A percentile compares a stretch with the other conserved stretches of the same genome.
These are phyloP conservation scores for Wickerhamomyces hampshirensis DNA, from an alignment of 805 yeast genomes.

Conservation along the genomic window DNA sequence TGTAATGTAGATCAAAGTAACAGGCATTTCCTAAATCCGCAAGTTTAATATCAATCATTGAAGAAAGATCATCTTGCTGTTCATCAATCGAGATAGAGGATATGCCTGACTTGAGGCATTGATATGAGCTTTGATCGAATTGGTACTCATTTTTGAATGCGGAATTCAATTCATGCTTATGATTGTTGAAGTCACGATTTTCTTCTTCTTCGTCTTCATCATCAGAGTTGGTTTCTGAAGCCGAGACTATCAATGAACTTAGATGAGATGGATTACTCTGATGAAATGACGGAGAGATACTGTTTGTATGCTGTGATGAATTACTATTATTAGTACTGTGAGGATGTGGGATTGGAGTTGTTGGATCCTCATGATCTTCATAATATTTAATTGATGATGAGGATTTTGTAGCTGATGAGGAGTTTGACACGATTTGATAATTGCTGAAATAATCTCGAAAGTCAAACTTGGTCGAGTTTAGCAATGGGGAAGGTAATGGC, in stretches of 20 bases:
- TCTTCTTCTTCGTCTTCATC: conserved; percentile 8
- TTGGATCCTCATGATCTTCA: conserved; percentile 6
- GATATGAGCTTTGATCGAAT: not conserved
- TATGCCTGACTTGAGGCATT: conserved; percentile 3
- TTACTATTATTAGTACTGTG: too few relatives aligned
- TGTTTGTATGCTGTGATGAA: conserved; percentile 4
- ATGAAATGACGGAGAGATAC: conserved; percentile 9
- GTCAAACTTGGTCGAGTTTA: conserved; percentile 12
- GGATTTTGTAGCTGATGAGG: conserved; percentile 6
- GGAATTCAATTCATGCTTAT: not conserved
- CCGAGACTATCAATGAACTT: conserved; percentile 8
- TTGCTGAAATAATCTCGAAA: conserved; percentile 12
- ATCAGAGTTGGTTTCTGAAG: conserved; percentile 14
- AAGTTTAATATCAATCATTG: conserved; percentile 37
- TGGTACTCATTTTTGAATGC: too few relatives aligned
- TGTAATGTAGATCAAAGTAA: conserved; percentile 57
- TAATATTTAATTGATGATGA: conserved; percentile 16
- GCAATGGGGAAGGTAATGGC: conserved; percentile 43
- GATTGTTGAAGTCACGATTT: conserved; percentile 2
- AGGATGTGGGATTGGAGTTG: conserved; percentile 4
- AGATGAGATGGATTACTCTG: conserved; percentile 2
- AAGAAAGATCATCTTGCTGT: conserved; percentile 10
- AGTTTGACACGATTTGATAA: conserved; percentile 4
- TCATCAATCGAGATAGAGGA: conserved; percentile 9
- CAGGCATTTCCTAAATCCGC: conserved; percentile 73